Base-by-base conservation (phyloP, 1,284 basidiomycete species). In the Rugosomyces carneus region DNA sequence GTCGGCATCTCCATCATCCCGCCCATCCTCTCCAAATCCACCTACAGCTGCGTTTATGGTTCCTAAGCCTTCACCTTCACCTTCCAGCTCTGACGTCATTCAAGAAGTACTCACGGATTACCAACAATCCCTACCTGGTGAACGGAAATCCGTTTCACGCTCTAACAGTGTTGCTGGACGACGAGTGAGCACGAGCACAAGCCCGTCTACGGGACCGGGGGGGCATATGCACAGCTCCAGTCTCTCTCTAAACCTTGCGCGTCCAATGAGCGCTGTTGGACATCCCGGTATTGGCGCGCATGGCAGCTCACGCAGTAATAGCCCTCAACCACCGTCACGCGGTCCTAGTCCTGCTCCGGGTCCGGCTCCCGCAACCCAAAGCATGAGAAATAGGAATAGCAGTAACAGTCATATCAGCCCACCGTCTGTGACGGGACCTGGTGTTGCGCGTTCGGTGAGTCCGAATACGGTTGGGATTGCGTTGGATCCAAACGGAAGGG, bases 121-220 rank as follows among this genome's bases (percentile, higher is more conserved):
- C 58, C 78, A 84, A 13, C 91, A 93, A 58, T 81, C 85, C 0
- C 79, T 97, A 63, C 93, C 93, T 1, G 91, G 90, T 1, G 93
- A 97, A 64, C 73, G 83, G 18, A 79, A 78, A 56, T 61, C 62
- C 11, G 59, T 69, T 15, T 69, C 67, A 45, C 60, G 69, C 27
- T 62, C 61, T 40, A 67, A 70, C 37, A 80, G 76, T 52, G 62
- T 69, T 26, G 24, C 69, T 11, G 69, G 66, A 0, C 52, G 49
- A n/a, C 56, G 51, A 32, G 51, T 58, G 11, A 49, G 46, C 18
- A 40, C 50, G 1, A 29, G 49, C 16, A 55, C 53, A 37, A 53
- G 53, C 26, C 55, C 53, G 37, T 46, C 46, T 26, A 50, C 43
- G 19, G 29, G 18, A 13, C 44, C 43, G n/a, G n/a, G n/a, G 2